A percentile compares a stretch with the other conserved stretches of the same genome.
Conservation (phyloP, 2,329 filamentous ascomycete genomes). For the Talaromyces islandicus region DNA sequence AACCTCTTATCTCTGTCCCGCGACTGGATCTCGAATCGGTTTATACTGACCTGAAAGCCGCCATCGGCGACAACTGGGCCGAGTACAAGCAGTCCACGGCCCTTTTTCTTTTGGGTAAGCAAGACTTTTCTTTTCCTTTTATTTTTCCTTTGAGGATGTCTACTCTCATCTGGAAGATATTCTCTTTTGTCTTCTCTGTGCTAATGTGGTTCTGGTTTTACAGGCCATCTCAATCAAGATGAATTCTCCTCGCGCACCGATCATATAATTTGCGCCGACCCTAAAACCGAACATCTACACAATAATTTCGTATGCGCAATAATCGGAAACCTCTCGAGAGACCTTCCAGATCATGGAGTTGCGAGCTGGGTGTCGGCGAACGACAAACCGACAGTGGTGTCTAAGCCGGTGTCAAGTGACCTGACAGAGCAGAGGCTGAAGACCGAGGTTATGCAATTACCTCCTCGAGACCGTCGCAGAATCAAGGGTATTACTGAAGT, state of each 20-base stretch:
- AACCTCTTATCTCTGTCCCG: constrained; percentile 48
- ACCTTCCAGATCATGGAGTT: constrained; percentile 56
- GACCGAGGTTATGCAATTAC: constrained; percentile 58
- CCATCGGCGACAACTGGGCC: constrained; percentile 55
- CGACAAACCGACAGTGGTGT: constrained; percentile 44
- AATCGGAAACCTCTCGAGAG: constrained; percentile 53
- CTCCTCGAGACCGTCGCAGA: constrained; percentile 53
- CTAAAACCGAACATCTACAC: constrained; percentile 53
- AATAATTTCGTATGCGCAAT: constrained; percentile 57
- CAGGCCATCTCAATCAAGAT: constrained; percentile 55
- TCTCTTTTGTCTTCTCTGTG: not conserved
- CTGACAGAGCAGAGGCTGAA: constrained; percentile 58
- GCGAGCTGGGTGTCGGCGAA: constrained; percentile 60
- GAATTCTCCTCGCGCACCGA: constrained; percentile 54
- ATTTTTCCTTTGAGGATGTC: not conserved
- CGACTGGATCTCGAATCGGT: constrained; percentile 59
- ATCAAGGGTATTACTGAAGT: constrained; percentile 51
- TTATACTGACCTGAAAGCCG: constrained; percentile 55
- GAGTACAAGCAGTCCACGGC: constrained; percentile 55
- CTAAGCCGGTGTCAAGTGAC: constrained; percentile 51
- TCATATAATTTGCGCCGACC: constrained; percentile 48
- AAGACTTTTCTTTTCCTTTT: not conserved
- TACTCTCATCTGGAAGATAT: not conserved
- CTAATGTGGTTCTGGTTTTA: constrained; percentile 1
- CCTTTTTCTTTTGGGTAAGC: constrained; percentile 52